These are phyloP conservation scores for Sugiyamaella qingdaonensis DNA, from an alignment of 805 yeast species.

Conservation along the genomic window DNA sequence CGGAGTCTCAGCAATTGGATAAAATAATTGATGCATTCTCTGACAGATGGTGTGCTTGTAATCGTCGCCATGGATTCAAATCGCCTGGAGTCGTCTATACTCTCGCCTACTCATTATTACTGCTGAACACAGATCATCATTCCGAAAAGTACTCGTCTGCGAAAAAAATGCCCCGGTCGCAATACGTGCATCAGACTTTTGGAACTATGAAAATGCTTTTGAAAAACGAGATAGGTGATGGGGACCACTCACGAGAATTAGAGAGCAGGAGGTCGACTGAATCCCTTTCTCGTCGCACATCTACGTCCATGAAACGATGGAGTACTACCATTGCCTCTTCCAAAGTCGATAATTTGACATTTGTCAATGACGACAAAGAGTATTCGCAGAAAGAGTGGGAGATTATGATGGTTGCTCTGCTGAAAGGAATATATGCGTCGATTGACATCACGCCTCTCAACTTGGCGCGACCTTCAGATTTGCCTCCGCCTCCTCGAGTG, in stretches of 20 bases:
- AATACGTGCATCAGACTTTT: slow-evolving; percentile 25
- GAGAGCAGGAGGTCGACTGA: slow-evolving; percentile 9
- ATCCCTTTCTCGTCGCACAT: slow-evolving; percentile 8
- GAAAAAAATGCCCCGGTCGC: slow-evolving; percentile 36
- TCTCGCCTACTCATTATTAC: slow-evolving; percentile 63
- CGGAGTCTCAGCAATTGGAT: slow-evolving; percentile 81
- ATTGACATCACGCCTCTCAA: slow-evolving; percentile 24
- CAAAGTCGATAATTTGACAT: slow-evolving; percentile 12
- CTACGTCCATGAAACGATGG: slow-evolving; percentile 16
- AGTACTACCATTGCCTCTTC: slow-evolving; percentile 10
- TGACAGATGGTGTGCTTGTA: slow-evolving; percentile 52
- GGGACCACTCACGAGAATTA: not conserved
- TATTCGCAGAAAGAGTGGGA: slow-evolving; percentile 22
- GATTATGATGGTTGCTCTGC: slow-evolving; percentile 13
- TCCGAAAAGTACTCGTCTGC: slow-evolving; percentile 37
- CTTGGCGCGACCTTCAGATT: slow-evolving; percentile 13
- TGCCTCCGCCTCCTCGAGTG: slow-evolving; percentile 3
- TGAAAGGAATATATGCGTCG: slow-evolving; percentile 22
- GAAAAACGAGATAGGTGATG: slow-evolving; percentile 11
- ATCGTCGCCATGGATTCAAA: slow-evolving; percentile 46
- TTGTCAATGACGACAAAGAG: slow-evolving; percentile 11
- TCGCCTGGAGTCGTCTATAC: slow-evolving; percentile 60
- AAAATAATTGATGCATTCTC: slow-evolving; percentile 66
- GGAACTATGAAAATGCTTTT: slow-evolving; percentile 18
- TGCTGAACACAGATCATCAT: slow-evolving; percentile 75